These are phyloP conservation scores for Bimuria novae-zelandiae DNA, from an alignment of 2,329 filamentous ascomycete species.

Conservation along the genomic window DNA sequence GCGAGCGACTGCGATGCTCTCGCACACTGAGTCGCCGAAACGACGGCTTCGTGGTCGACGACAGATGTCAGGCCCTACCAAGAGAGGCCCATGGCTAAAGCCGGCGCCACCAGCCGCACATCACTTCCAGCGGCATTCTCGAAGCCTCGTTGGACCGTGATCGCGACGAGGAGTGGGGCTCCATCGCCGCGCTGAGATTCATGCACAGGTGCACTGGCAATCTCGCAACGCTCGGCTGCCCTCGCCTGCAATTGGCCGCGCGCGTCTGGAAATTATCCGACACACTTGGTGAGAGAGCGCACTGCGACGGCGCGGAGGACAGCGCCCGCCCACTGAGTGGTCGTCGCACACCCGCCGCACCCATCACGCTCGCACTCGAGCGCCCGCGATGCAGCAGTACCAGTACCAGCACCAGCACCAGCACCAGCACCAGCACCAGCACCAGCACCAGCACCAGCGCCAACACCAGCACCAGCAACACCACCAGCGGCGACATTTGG, in stretches of 20 bases:
- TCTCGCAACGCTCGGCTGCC: constrained; percentile 16
- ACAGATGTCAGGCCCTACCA: not conserved
- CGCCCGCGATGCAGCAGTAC: too few relatives aligned
- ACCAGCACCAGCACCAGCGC: too few relatives aligned
- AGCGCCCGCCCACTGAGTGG: not conserved
- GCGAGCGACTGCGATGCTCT: too few relatives aligned
- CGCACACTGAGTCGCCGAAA: constrained; percentile 5
- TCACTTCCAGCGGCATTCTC: constrained; percentile 42
- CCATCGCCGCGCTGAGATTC: constrained; percentile 18
- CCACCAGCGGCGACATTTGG: too few relatives aligned
- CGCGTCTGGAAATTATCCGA: constrained; percentile 31
- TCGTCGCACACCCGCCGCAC: too few relatives aligned
- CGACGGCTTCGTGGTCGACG: not conserved
- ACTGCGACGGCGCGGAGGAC: not conserved
- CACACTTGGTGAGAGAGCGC: not conserved
- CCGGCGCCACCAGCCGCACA: constrained; percentile 31
- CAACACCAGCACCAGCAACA: too few relatives aligned
- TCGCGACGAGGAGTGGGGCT: constrained; percentile 11
- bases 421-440: too few relatives aligned
- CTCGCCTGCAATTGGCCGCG: constrained; percentile 25
- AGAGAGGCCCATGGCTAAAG: too few relatives aligned
- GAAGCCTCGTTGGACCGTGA: constrained; percentile 24
- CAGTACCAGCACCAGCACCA: too few relatives aligned
- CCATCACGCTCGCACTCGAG: too few relatives aligned
- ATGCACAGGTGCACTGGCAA: constrained; percentile 20